Evolutionary conservation across 2,329 filamentous ascomycete species (phyloP).

Genomic region (Gyromitra esculenta): DNA sequence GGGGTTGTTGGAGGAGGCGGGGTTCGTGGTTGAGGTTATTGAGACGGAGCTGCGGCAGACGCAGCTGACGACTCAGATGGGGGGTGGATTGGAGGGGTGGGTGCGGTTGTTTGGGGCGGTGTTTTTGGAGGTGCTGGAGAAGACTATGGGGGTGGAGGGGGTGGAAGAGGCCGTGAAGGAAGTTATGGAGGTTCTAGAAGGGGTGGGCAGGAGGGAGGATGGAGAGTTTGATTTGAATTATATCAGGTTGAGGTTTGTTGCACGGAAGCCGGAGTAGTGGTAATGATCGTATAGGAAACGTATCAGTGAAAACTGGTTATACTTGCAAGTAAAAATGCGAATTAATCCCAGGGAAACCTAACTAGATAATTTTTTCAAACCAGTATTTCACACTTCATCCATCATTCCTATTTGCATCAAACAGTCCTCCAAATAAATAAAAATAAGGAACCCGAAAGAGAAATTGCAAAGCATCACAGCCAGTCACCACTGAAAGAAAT

Average conservation of each 20-base stretch:
- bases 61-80: slow-evolving; percentile 51
- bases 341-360: slow-evolving; percentile 14
- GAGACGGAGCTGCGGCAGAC: slow-evolving; percentile 56
- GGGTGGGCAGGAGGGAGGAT: slow-evolving; percentile 51
- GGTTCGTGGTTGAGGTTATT: slow-evolving; percentile 54
- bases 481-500: background rate
- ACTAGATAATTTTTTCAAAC: background rate
- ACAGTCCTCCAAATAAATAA: background rate
- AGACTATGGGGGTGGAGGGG: slow-evolving; percentile 44
- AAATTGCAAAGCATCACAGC: background rate
- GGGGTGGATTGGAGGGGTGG: slow-evolving; percentile 56
- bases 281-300: background rate
- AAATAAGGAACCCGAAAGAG: background rate
- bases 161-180: slow-evolving; percentile 52
- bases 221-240: slow-evolving; percentile 55
- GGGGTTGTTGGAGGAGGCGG: slow-evolving; percentile 43
- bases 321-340: background rate
- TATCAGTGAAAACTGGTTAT: slow-evolving; percentile 2
- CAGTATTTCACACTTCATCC: background rate
- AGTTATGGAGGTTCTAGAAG: slow-evolving; percentile 53
- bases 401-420: background rate
- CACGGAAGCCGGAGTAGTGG: slow-evolving; percentile 50
- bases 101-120: slow-evolving; percentile 56
- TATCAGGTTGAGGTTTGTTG: slow-evolving; percentile 57
- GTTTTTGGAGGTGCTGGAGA: slow-evolving; percentile 53